Conservation (phyloP, 306 rosid species). For the Delonix regia region DNA sequence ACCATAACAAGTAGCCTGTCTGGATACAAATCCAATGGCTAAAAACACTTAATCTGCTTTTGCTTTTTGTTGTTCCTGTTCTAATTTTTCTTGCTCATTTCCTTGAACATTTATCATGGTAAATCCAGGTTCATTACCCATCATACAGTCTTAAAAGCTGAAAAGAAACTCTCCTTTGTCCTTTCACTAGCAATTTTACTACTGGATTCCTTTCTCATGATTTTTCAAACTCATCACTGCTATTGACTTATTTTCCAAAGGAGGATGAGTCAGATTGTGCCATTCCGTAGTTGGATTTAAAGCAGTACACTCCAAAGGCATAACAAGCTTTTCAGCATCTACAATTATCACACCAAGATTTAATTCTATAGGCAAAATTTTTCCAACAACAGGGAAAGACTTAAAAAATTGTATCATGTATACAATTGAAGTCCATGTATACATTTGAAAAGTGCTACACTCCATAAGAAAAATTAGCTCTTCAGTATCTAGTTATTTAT, state of each 20-base stretch:
- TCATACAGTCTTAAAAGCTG: background rate
- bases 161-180: background rate
- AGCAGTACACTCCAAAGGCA: background rate
- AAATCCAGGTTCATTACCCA: background rate
- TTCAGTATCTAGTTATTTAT: background rate
- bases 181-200: background rate
- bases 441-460: background rate
- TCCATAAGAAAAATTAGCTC: background rate
- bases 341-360: background rate
- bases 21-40: background rate
- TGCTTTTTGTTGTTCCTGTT: background rate
- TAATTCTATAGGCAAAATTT: background rate
- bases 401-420: background rate
- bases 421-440: background rate
- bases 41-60: background rate
- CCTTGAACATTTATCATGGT: background rate
- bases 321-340: background rate
- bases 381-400: background rate
- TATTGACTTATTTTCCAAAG: background rate
- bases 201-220: background rate
- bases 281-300: background rate
- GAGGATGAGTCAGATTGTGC: background rate
- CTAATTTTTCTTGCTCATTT: background rate
- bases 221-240: background rate
- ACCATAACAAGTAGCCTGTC: background rate